Evolutionary conservation across 768 basidiomycete species (phyloP).

Genomic region (Lactifluus subvellereus): DNA sequence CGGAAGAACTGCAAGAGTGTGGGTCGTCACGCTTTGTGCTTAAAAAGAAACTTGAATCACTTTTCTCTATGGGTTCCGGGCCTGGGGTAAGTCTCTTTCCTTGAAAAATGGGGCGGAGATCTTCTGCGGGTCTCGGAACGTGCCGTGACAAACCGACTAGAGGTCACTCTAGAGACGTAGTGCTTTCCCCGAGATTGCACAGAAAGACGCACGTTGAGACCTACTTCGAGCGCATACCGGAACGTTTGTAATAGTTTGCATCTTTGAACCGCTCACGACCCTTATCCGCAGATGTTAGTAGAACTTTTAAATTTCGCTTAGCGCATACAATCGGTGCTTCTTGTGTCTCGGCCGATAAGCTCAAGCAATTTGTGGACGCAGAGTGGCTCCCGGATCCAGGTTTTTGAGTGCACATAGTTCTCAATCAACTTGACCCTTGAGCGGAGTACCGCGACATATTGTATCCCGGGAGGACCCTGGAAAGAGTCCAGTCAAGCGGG

Average conservation of each 20-base stretch:
- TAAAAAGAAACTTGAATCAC: slow-evolving; percentile 1
- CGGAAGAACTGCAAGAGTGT: slow-evolving; percentile 24
- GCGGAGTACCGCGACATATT: slow-evolving; percentile 28
- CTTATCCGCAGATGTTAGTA: slow-evolving; percentile 9
- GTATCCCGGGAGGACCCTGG: slow-evolving; percentile 26
- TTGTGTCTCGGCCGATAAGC: slow-evolving; percentile 13
- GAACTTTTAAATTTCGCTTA: neutral
- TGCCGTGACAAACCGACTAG: slow-evolving; percentile 19
- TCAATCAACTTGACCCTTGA: slow-evolving; percentile 20
- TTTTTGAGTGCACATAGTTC: slow-evolving; percentile 27
- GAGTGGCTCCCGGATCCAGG: slow-evolving; percentile 23
- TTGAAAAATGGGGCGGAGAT: slow-evolving; percentile 18
- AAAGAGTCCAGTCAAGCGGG: neutral
- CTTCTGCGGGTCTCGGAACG: slow-evolving; percentile 23
- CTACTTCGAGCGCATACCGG: slow-evolving; percentile 23
- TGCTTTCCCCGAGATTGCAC: neutral
- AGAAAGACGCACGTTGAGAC: slow-evolving; percentile 23
- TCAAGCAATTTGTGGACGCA: slow-evolving; percentile 14
- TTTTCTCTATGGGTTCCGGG: slow-evolving; percentile 27
- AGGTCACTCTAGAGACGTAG: neutral
- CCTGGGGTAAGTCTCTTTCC: slow-evolving; percentile 26
- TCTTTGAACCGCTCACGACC: slow-evolving; percentile 26
- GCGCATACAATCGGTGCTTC: slow-evolving; percentile 3
- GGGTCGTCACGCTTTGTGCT: neutral
- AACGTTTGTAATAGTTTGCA: slow-evolving; percentile 21